Evolutionary conservation across 1,284 basidiomycete species (phyloP).

Genomic region (Chiua sp.): DNA sequence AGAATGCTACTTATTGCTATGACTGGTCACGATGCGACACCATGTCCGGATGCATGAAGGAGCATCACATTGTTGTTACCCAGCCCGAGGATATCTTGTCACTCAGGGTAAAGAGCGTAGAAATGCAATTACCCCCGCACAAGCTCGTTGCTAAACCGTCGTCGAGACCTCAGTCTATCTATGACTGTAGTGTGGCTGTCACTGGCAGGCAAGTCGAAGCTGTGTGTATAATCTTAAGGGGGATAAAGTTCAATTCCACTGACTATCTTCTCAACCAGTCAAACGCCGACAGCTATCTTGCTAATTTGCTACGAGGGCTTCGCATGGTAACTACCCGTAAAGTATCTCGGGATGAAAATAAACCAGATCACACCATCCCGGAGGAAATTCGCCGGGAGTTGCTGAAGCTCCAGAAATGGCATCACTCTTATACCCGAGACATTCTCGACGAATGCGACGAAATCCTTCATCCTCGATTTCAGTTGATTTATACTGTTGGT

Average conservation of each 20-base stretch:
- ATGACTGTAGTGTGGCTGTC: not conserved
- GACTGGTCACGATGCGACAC: conserved; percentile 17
- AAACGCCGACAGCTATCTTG: not conserved
- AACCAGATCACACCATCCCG: too few species aligned
- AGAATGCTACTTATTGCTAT: too few species aligned
- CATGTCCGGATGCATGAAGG: conserved; percentile 41
- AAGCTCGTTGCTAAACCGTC: not conserved
- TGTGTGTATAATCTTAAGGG: not conserved
- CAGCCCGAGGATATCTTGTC: conserved; percentile 58
- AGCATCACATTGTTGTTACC: conserved; percentile 45
- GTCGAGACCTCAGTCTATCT: not conserved
- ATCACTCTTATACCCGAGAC: conserved; percentile 33
- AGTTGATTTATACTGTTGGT: conserved; percentile 48
- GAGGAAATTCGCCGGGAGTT: too few species aligned
- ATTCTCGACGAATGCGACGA: conserved; percentile 21
- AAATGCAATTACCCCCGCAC: conserved; percentile 15
- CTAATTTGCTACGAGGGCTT: not conserved
- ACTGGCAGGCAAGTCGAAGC: not conserved
- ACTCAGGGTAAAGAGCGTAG: conserved; percentile 18
- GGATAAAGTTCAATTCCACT: too few species aligned
- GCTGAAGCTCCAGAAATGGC: conserved; percentile 29
- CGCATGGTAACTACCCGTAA: too few species aligned
- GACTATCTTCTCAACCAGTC: not conserved
- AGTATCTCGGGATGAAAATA: too few species aligned
- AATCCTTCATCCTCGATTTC: conserved; percentile 12